Evolutionary conservation across 495 filamentous ascomycete species (phyloP), one percentile per base, ranked within the genome.

Genomic region (Penicillium canariense): DNA sequence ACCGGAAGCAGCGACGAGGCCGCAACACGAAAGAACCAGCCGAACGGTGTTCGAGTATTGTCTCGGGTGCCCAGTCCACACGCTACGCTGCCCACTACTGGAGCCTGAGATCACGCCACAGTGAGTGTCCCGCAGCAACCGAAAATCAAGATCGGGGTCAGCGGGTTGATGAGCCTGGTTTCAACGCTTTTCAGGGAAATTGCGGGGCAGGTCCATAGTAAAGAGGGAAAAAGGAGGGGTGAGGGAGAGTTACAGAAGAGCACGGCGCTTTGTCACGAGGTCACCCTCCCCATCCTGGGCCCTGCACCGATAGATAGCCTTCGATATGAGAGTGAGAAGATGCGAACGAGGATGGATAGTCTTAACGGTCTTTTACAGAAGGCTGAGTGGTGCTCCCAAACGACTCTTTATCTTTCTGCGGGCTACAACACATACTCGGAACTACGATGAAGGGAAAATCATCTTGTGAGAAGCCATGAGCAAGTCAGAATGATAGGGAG

Each of bases 1-100:
- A 62, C 60, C 60, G 60, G 17, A 62, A 62, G 46, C 60, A 62
- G 60, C 60, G 51, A 59, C 9, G 34, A 50, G 32, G 27, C 50
- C 44, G 54, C 48, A 38, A 17, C 35, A 52, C 26, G 27, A 31
- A 15, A 30, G 4, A 26, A 26, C n/a, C n/a, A n/a, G n/a, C n/a
- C n/a, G n/a, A n/a, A n/a, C n/a, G n/a, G n/a, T n/a, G n/a, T n/a
- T n/a, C n/a, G n/a, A 46, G 22, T 28, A 26, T 46, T 46, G 43
- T 27, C 23, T 46, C 25, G n/a, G n/a, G n/a, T n/a, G n/a, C n/a
- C n/a, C n/a, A n/a, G n/a, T n/a, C n/a, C n/a, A n/a, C n/a, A n/a
- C n/a, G n/a, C n/a, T n/a, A n/a, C n/a, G n/a, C n/a, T n/a, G n/a
- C n/a, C n/a, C n/a, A n/a, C n/a, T n/a, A n/a, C n/a, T n/a, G n/a